Base-by-base conservation (phyloP, 1,284 basidiomycete genomes). In the Bondarzewia mesenterica region DNA sequence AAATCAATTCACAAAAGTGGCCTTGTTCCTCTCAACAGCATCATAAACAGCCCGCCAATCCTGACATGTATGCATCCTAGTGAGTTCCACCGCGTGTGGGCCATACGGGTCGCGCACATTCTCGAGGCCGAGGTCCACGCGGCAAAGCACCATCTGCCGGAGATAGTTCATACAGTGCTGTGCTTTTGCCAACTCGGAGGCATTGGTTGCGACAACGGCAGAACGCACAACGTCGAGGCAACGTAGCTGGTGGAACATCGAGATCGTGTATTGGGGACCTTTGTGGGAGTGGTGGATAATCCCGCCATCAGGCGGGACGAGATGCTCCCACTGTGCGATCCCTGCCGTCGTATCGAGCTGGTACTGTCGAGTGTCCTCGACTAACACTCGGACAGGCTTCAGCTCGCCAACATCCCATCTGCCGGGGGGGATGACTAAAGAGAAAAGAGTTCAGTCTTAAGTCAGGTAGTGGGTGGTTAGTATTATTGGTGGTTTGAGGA, bases 91-190 rank as follows among this genome's bases (percentile, higher is more conserved):
- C 15, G 5, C n/a, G 10, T 39, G 12, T 16, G 38, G 38, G 12
- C 14, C 38, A 39, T 10, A 16, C 18, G 8, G 8, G 8, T 10
- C 38, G 20, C 12, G 15, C 8, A 39, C 73, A n/a, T 59, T 65
- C 54, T 75, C 73, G 23, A 76, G 62, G 4, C 70, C 69, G 39
- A 68, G 59, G 53, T 73, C 72, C 3, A 70, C 67, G 1, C 58
- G 52, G 57, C 74, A 76, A 8, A 75, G 58, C 3, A 63, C 61
- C 49, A 59, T 61, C 51, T 73, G 65, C 20, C 72, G 63, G 23
- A 76, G 54, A 54, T 72, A 72, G 51, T 70, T 70, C 44, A 71
- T 61, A 56, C 72, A 74, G 53, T 74, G 74, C 50, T 69, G 59
- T 14, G 72, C 54, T 55, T 74, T 72, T 14, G 46, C 46, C 36